Base-by-base conservation (phyloP, 352 stramenopile species). In the Phytophthora pluvialis region DNA sequence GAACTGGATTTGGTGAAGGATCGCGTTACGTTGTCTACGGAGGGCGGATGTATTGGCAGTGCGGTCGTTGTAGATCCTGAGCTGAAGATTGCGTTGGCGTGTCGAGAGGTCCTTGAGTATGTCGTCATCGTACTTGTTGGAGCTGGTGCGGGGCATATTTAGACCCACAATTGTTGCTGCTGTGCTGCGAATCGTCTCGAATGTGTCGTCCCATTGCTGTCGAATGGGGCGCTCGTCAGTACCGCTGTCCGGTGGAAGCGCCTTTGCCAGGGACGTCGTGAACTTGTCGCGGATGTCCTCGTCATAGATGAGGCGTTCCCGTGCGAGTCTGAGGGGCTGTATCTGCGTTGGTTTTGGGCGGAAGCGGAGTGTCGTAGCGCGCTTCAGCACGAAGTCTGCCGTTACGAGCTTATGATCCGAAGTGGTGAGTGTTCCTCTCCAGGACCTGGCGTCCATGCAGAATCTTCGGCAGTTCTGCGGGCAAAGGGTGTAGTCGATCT, bases 341-440 rank as follows among this genome's bases (percentile, higher is more conserved):
- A 1, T 2, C 31, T 35, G 31, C 3, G 1, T 1, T 35, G 31
- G 31, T 35, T 35, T 35, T 2, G 31, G 31, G 31, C 2, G 21
- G 21, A 21, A 21, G 21, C 21, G 21, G 21, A 21, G 21, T 21
- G 1, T 21, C 21, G 21, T 21, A 2, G 21, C 31, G 31, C 3
- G 31, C 3, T 1, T 35, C 6, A 44, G 7, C 5, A 44, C 7
- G 13, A 42, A 53, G 46, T 53, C 29, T 3, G 46, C 46, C 9
- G 46, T 53, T 5, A 40, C 46, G 2, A 53, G 4, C 29, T 53
- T 53, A 13, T 53, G 46, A 5, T 53, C 46, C 6, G 46, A 53
- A 25, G 15, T 5, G 7, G 29, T 53, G 13, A 39, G 28, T n/a
- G 46, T 11, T 4, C 46, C 46, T 2, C 31, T 28, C 46, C 46